Evolutionary conservation across 2,329 filamentous ascomycete genomes (phyloP), one percentile per base, ranked within the genome.

Genomic region (Fusarium sarcochroum): DNA sequence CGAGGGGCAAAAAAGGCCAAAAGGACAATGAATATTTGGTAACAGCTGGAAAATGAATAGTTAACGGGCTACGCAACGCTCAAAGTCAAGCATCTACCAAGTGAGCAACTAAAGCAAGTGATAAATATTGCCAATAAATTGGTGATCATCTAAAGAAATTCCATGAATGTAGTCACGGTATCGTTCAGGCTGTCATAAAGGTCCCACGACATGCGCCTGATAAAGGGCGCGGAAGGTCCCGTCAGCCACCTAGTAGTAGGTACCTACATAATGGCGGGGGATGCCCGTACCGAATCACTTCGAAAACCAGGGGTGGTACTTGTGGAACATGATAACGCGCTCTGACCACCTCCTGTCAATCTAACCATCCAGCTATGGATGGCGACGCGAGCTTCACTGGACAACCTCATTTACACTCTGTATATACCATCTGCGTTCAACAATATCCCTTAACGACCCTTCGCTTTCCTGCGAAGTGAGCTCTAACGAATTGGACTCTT

Each of bases 181-280:
- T 51, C 47, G 42, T 30, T 58, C 35, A 69, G 48, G 37, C 49
- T 54, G 35, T 35, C 44, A 34, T 32, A 42, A 41, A 48, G 40
- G 49, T 62, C 62, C 48, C 44, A 46, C 44, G 38, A 60, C 47
- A 47, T 69, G 48, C 58, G 56, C 63, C 68, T 48, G 57, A 73
- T 69, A 70, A 34, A 70, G 61, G 68, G 66, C 56, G 53, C 63
- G 69, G 63, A 38, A 66, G 65, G 57, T 64, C 70, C 59, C 56
- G 48, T 58, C 52, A 59, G 49, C 45, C 58, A 57, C 49, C 58
- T 14, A 6, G 18, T 14, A 17, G 6, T n/a, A 25, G 23, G n/a
- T 18, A 40, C 51, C 42, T 42, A 6, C n/a, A 51, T 54, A 44
- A 63, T 69, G 56, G 66, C 20, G 63, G 66, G 63, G 66, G 58